Evolutionary conservation across 208 protist genomes (phyloP).

Genomic region (Wallacemonas sp.): DNA sequence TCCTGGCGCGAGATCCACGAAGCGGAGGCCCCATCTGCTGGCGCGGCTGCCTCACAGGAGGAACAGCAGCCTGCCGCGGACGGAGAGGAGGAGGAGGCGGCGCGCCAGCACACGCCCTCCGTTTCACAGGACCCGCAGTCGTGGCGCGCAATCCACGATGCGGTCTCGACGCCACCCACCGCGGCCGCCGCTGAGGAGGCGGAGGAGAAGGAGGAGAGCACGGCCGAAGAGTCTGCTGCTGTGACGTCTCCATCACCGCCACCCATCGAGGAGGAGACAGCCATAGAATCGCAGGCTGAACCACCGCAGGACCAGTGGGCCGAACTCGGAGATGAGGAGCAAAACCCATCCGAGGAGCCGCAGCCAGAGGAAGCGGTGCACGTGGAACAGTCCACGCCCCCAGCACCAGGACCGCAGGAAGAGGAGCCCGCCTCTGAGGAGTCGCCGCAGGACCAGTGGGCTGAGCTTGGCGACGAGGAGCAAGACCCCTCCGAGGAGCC

Average conservation of each 20-base stretch:
- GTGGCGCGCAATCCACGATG: neutral
- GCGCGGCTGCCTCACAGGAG: neutral
- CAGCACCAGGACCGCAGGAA: neutral
- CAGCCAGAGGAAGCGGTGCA: too few species aligned
- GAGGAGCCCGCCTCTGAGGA: conserved; percentile 7
- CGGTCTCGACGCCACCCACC: too few species aligned
- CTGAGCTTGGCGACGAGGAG: neutral
- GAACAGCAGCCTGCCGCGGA: neutral
- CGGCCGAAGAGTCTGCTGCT: neutral
- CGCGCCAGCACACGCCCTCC: conserved; percentile 2
- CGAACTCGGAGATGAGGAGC: conserved; percentile 4
- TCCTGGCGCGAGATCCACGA: conserved; percentile 9
- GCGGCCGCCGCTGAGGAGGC: too few species aligned
- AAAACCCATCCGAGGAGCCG: too few species aligned
- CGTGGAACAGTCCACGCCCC: neutral
- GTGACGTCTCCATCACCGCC: neutral
- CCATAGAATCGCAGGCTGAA: too few species aligned
- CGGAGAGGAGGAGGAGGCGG: neutral
- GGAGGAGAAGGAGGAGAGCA: too few species aligned
- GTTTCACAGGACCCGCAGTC: conserved; percentile 10
- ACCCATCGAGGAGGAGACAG: too few species aligned
- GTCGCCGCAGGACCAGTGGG: conserved; percentile 10
- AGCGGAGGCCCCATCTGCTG: neutral
- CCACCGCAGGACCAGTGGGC: neutral
- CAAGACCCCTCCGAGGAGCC: too few species aligned